Evolutionary conservation across 257 asterid species (phyloP).

Genomic region (Primulina eburnea): DNA sequence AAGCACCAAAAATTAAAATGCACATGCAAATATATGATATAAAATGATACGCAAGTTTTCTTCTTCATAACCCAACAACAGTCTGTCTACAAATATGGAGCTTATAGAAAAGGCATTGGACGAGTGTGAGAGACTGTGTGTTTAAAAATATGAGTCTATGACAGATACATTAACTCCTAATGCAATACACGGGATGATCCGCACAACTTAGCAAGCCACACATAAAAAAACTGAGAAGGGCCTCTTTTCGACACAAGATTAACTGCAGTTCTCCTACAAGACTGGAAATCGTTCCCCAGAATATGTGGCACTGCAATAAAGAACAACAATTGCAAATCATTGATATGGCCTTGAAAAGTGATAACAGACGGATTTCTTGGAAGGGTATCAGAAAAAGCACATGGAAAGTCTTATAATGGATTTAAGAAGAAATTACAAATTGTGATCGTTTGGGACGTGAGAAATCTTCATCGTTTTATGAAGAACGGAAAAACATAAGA

Average conservation of each 20-base stretch:
- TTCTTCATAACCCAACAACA: too few species aligned
- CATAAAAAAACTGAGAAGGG: neutral
- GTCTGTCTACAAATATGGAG: neutral
- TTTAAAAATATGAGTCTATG: too few species aligned
- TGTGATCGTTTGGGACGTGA: neutral
- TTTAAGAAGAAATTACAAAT: neutral
- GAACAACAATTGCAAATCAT: constrained; percentile 6
- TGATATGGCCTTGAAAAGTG: neutral
- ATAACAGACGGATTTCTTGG: neutral
- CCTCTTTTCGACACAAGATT: constrained; percentile 1
- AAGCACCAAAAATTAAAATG: neutral
- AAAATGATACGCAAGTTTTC: too few species aligned
- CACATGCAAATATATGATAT: neutral
- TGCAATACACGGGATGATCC: neutral
- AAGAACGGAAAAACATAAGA: neutral
- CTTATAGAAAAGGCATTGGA: neutral
- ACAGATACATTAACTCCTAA: neutral
- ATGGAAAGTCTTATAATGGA: neutral
- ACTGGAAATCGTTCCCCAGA: constrained; percentile 12
- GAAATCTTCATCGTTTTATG: too few species aligned
- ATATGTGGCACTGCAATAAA: constrained; percentile 25
- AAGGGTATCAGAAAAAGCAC: neutral
- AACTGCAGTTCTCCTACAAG: neutral
- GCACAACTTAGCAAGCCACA: neutral
- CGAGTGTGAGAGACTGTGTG: neutral